Evolutionary conservation across 2,329 filamentous ascomycete genomes (phyloP).

Genomic region (Colletotrichum endophyticum): DNA sequence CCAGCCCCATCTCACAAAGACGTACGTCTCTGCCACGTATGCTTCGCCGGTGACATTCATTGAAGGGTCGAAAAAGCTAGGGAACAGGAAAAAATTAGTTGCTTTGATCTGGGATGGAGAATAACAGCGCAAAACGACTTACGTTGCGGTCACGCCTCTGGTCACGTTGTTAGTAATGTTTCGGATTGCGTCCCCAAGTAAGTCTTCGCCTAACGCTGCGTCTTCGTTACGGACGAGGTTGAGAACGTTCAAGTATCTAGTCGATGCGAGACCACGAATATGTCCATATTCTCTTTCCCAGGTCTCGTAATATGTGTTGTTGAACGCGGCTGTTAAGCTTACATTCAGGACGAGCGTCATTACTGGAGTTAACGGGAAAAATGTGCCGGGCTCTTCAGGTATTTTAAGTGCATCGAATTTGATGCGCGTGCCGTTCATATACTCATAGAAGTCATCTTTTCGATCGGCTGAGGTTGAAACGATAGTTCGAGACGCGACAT

Average conservation of each 20-base stretch:
- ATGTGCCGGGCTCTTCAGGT: background rate
- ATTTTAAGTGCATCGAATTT: background rate
- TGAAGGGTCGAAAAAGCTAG: background rate
- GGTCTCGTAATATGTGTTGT: background rate
- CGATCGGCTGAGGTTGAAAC: background rate
- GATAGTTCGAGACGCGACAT: background rate
- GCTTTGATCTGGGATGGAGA: background rate
- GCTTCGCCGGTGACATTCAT: background rate
- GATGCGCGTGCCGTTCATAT: background rate
- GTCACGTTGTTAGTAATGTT: slow-evolving; percentile 1
- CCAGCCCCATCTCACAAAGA: slow-evolving; percentile 22
- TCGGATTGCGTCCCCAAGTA: background rate
- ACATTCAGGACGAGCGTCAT: background rate
- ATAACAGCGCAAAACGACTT: background rate
- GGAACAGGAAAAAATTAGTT: background rate
- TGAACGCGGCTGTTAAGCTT: background rate
- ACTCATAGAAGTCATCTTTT: background rate
- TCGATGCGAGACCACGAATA: background rate
- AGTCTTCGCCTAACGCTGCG: background rate
- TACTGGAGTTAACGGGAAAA: background rate
- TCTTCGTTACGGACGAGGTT: background rate
- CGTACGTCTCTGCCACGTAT: slow-evolving; percentile 2
- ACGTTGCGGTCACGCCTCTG: background rate
- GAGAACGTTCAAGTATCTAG: background rate
- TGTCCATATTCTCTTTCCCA: background rate